Percentiles rank a stretch among this genome's conserved stretches.
Evolutionary conservation across 2,329 filamentous ascomycete genomes (phyloP).

Genomic region (Cercospora sojina): DNA sequence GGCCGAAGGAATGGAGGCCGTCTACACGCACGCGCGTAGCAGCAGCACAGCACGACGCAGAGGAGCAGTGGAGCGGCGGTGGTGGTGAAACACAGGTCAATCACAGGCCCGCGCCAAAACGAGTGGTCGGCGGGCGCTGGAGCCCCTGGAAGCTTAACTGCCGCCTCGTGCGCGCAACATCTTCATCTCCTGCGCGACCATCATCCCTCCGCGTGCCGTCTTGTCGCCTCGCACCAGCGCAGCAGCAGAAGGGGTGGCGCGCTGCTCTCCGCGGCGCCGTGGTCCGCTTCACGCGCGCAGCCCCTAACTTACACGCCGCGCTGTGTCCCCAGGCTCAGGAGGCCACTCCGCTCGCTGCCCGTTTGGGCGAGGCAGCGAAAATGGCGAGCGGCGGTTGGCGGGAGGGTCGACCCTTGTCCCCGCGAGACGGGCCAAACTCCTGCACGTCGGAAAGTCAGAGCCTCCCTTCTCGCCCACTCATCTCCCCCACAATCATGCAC

Average conservation of each 20-base stretch:
- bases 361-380: background rate
- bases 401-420: background rate
- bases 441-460: background rate
- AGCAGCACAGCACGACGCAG: background rate
- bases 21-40: background rate
- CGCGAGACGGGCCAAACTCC: background rate
- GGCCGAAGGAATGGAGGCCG: constrained; percentile 13
- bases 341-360: background rate
- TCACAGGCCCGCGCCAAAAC: background rate
- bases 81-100: constrained; percentile 1
- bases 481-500: background rate
- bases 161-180: background rate
- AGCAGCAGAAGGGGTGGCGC: background rate
- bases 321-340: too few species aligned
- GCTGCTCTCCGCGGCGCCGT: background rate
- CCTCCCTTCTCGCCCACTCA: background rate
- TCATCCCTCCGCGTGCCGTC: background rate
- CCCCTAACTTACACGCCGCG: too few species aligned
- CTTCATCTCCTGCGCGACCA: constrained; percentile 1
- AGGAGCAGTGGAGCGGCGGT: background rate
- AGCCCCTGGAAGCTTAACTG: constrained; percentile 2
- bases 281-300: background rate
- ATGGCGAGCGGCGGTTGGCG: background rate
- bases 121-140: background rate
- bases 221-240: too few species aligned